Base-by-base conservation (phyloP, 306 rosid species). In the Oemleria cerasiformis region DNA sequence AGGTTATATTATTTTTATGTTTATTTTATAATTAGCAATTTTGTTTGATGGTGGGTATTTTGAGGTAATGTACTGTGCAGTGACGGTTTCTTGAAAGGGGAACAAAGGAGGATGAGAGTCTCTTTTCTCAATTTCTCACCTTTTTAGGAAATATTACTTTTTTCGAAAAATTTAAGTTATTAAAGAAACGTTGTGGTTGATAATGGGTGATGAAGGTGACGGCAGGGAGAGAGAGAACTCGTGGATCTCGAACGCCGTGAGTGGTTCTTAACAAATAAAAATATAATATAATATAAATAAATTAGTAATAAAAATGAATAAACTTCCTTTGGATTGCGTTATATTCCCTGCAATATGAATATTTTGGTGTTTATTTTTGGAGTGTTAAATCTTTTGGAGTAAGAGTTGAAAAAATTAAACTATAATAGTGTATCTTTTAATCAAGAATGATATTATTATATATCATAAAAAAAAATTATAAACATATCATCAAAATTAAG, bases 301-400 rank as follows among this genome's bases (percentile, higher is more conserved):
- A 4, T 25, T 10, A 42, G 17, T 2, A 3, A 54, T 9, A 11
- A 23, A n/a, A 15, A 6, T 38, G 76, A 53, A 76, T 68, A 40
- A 17, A 63, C n/a, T n/a, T 63, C 77, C 75, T 68, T 72, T 39
- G 79, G 73, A 72, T 56, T 47, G 70, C 83, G 88, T 81, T 83
- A 81, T 81, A 78, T 81, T 81, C 80, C 55, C 67, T 55, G 45
- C 57, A 21, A 20, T 9, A 13, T 13, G 43, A 38, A 55, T 16
- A 30, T 8, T 19, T 19, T 13, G 17, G 12, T 30, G 36, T 4
- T 41, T 66, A 43, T 50, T 73, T 60, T 41, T 7, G 72, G 60
- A 63, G 71, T n/a, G 58, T 13, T 44, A 25, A 78, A 49, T 49
- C 64, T 79, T 44, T 73, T 73, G 62, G 42, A 16, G 15, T 11